These are phyloP conservation scores for Vickermania ingenoplastis DNA, from an alignment of 208 protist genomes.

Conservation along the genomic window DNA sequence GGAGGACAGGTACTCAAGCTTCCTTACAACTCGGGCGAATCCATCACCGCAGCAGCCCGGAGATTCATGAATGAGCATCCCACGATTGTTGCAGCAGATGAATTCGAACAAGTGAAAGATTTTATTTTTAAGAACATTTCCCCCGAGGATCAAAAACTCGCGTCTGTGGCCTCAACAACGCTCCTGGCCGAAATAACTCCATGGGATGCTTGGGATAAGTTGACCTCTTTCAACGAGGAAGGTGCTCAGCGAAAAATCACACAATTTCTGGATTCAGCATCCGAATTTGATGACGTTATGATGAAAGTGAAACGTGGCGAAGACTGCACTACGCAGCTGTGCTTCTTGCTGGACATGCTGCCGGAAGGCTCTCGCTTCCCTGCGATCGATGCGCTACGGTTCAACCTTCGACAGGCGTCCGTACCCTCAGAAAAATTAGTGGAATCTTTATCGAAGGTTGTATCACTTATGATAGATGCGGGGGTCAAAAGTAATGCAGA, in stretches of 20 bases:
- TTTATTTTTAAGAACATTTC: slow-evolving; percentile 83
- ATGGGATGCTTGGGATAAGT: slow-evolving; percentile 12
- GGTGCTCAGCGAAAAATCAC: slow-evolving; percentile 47
- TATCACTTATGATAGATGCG: neutral
- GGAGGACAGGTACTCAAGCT: slow-evolving; percentile 72
- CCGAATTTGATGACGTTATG: slow-evolving; percentile 7
- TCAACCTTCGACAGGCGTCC: slow-evolving; percentile 3
- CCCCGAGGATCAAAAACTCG: slow-evolving; percentile 15
- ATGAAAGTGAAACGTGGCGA: neutral
- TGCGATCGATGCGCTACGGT: slow-evolving; percentile 19
- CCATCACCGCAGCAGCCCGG: slow-evolving; percentile 79
- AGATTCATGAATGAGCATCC: slow-evolving; percentile 78
- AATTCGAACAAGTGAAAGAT: slow-evolving; percentile 87
- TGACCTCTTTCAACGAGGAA: slow-evolving; percentile 38
- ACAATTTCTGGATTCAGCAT: slow-evolving; percentile 16
- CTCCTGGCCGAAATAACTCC: neutral
- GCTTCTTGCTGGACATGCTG: slow-evolving; percentile 9
- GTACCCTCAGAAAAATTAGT: neutral
- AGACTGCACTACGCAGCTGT: slow-evolving; percentile 6
- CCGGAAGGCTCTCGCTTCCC: slow-evolving; percentile 23
- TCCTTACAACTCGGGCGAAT: slow-evolving; percentile 87
- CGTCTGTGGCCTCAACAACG: slow-evolving; percentile 1
- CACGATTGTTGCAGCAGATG: slow-evolving; percentile 69
- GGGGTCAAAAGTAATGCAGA: neutral
- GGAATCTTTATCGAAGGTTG: neutral